These are phyloP conservation scores for Euclidium syriacum DNA, from an alignment of 345 rosid species.

Conservation along the genomic window DNA sequence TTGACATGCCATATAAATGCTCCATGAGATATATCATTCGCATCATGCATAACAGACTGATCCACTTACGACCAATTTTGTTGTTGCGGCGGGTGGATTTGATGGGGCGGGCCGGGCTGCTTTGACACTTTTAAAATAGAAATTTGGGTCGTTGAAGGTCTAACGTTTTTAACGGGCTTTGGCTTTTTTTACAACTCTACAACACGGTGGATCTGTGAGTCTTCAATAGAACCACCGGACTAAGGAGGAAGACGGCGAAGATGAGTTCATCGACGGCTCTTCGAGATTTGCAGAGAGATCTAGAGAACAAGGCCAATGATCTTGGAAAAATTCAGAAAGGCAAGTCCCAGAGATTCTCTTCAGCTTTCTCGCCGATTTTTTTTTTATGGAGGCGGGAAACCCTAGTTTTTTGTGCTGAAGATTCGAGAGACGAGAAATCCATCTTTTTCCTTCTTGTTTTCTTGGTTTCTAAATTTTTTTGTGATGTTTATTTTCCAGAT, in stretches of 20 bases:
- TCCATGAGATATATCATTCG: no score
- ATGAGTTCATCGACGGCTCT: conserved; percentile 72
- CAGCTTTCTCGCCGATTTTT: background rate
- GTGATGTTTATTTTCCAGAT: conserved; percentile 34
- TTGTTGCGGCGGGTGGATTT: no score
- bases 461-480: background rate
- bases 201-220: conserved; percentile 20
- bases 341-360: background rate
- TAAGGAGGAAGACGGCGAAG: background rate
- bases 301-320: conserved; percentile 75
- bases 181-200: background rate
- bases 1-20: no score
- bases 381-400: background rate
- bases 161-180: background rate
- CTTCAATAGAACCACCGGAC: background rate
- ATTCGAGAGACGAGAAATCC: conserved; percentile 1
- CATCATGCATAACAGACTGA: no score
- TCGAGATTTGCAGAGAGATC: conserved; percentile 75
- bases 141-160: conserved; percentile 9
- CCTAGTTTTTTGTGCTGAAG: background rate
- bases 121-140: no score
- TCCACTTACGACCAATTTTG: no score
- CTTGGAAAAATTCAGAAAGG: conserved; percentile 89
- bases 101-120: no score
- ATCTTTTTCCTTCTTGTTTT: background rate